Conservation (phyloP, 2,329 filamentous ascomycete genomes). For the Pestalotiopsis sp. region DNA sequence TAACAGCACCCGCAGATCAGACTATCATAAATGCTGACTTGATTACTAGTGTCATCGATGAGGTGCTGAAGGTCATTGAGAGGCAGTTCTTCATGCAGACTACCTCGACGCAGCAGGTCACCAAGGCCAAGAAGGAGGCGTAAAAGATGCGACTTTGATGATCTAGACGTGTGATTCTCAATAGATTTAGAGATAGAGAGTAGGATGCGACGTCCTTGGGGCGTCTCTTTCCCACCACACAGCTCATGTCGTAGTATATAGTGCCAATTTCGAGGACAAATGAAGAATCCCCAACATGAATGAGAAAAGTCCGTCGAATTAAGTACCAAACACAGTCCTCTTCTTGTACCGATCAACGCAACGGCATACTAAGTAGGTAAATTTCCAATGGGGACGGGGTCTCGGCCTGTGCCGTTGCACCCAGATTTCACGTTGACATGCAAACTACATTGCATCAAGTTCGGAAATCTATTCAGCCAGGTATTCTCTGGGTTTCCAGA, state of each 20-base stretch:
- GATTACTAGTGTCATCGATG: slow-evolving; percentile 71
- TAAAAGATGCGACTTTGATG: slow-evolving; percentile 17
- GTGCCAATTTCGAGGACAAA: neutral
- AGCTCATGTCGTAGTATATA: neutral
- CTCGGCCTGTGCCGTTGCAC: no score
- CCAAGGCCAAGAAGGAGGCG: slow-evolving; percentile 55
- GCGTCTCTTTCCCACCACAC: neutral
- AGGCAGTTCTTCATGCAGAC: slow-evolving; percentile 65
- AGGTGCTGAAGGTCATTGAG: slow-evolving; percentile 80
- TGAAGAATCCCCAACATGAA: neutral
- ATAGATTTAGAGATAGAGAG: slow-evolving; percentile 17
- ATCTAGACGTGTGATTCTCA: slow-evolving; percentile 22
- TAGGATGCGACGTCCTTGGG: neutral
- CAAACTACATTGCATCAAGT: no score
- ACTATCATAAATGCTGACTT: slow-evolving; percentile 20
- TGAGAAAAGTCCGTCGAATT: neutral
- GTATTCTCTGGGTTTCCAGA: no score
- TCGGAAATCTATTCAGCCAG: no score
- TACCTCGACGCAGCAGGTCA: slow-evolving; percentile 35
- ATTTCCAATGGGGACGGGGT: no score
- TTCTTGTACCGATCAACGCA: neutral
- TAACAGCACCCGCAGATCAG: neutral
- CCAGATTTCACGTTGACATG: no score
- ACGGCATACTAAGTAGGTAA: no score
- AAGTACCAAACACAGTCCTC: neutral